Base-by-base conservation (phyloP, 2,329 filamentous ascomycete species). In the Trichoderma koningiopsis region DNA sequence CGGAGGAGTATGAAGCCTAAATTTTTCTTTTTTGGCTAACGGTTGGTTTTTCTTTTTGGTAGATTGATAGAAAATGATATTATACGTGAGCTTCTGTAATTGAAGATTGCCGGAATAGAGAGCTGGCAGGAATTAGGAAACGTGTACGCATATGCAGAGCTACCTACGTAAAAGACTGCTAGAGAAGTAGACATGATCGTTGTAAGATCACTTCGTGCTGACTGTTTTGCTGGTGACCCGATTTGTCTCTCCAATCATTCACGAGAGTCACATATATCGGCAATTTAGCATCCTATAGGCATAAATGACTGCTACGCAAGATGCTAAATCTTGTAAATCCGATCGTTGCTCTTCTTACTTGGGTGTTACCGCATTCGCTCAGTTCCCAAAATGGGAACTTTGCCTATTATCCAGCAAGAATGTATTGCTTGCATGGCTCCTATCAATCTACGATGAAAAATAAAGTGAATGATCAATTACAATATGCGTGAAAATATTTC, bases 1-100 rank as follows among this genome's bases (percentile, higher is more conserved):
- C 62, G 66, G 69, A 64, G 69, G 69, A 70, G 69, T 31, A 37
- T 14, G 19, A 8, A 16, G 37, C 31, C 52, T 49, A 14, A 7
- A 37, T 49, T 55, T 66, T 66, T 58, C 22, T 1, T 43, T 58
- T 22, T 57, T 13, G 27, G 4, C 37, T 3, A 3, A 5, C 4
- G 4, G 5, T 24, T 33, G 4, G 2, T 24, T 22, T 49, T 19
- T 66, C 13, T 37, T 22, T 49, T 22, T 27, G 0, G 27, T n/a
- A 19, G 16, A 19, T 43, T 19, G 16, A 3, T n/a, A 3, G 40
- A n/a, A 1, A 8, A 8, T 3, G n/a, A 8, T n/a, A 10, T 19
- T 10, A 8, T 7, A n/a, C 8, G 16, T n/a, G 4, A 7, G 3
- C 2, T n/a, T 43, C 7, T 0, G 40, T 4, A 16, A 5, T 4